These are phyloP conservation scores for Pseudogymnoascus sp. DNA, from an alignment of 2,329 filamentous ascomycete genomes.

Conservation along the genomic window DNA sequence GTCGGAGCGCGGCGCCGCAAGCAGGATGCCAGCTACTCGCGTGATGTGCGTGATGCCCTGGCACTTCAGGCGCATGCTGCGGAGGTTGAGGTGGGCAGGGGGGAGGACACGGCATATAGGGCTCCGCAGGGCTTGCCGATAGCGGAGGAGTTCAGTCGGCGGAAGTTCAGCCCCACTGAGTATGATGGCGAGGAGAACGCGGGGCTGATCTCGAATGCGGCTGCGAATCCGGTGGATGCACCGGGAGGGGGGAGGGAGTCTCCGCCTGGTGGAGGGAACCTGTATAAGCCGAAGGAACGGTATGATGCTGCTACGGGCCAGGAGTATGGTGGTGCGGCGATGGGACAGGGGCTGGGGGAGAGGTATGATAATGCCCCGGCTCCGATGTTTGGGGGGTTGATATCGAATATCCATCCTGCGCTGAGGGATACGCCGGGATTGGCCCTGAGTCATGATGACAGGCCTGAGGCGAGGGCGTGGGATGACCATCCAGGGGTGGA, in stretches of 20 bases:
- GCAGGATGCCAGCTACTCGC: constrained; percentile 42
- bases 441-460: not conserved
- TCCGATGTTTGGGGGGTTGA: not conserved
- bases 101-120: not conserved
- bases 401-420: not conserved
- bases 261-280: not conserved
- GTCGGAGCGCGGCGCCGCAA: constrained; percentile 58
- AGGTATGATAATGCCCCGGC: not conserved
- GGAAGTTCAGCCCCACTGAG: constrained; percentile 16
- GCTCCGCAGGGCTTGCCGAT: constrained; percentile 18
- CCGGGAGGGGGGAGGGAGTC: not conserved
- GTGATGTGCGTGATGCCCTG: not conserved
- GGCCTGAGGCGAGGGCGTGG: not conserved
- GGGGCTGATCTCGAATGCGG: constrained; percentile 24
- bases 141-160: constrained; percentile 25
- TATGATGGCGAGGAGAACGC: constrained; percentile 19
- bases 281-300: constrained; percentile 23
- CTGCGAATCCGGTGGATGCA: constrained; percentile 20
- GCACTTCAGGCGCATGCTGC: not conserved
- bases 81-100: not conserved
- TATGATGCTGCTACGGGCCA: constrained; percentile 20
- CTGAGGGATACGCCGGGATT: not conserved
- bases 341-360: not conserved
- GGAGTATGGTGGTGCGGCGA: not conserved
- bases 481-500: not conserved